Evolutionary conservation across 2,329 filamentous ascomycete genomes (phyloP).

Genomic region (Paracamarosporium sp.): DNA sequence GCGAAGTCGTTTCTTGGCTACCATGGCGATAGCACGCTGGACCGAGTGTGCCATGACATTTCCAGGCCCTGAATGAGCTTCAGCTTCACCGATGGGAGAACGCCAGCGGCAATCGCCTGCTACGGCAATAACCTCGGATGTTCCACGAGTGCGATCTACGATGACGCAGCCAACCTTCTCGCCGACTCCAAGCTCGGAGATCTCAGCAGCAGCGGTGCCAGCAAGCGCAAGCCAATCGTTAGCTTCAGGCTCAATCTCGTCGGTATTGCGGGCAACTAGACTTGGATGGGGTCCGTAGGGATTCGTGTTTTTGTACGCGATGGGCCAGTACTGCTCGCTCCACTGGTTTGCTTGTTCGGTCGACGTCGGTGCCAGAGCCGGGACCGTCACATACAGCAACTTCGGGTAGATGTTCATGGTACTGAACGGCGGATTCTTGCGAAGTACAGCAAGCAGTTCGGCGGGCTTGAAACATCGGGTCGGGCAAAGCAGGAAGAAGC

Average conservation of each 20-base stretch:
- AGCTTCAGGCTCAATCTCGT: slow-evolving; percentile 70
- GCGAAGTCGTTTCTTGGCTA: slow-evolving; percentile 65
- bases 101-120: slow-evolving; percentile 79
- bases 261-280: slow-evolving; percentile 72
- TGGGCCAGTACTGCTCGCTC: slow-evolving; percentile 82
- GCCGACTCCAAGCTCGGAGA: slow-evolving; percentile 65
- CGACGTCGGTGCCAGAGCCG: slow-evolving; percentile 76
- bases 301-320: slow-evolving; percentile 85
- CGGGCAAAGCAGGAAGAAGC: slow-evolving; percentile 61
- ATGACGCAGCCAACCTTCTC: slow-evolving; percentile 78
- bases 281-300: slow-evolving; percentile 84
- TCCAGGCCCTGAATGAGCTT: slow-evolving; percentile 54
- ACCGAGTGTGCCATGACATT: slow-evolving; percentile 82
- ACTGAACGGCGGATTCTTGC: slow-evolving; percentile 48
- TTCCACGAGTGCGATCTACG: slow-evolving; percentile 62
- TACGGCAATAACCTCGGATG: slow-evolving; percentile 69
- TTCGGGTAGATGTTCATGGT: slow-evolving; percentile 53
- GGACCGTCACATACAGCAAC: slow-evolving; percentile 71
- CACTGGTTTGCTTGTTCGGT: slow-evolving; percentile 76
- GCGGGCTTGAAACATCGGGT: slow-evolving; percentile 59
- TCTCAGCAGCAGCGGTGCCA: slow-evolving; percentile 66
- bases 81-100: slow-evolving; percentile 37
- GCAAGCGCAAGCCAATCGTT: slow-evolving; percentile 73
- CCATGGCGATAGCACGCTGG: slow-evolving; percentile 82
- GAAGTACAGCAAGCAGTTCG: slow-evolving; percentile 49